Evolutionary conservation across 2,329 filamentous ascomycete genomes (phyloP), one percentile per base, ranked within the genome.

Genomic region (Diplodia scrobiculata): DNA sequence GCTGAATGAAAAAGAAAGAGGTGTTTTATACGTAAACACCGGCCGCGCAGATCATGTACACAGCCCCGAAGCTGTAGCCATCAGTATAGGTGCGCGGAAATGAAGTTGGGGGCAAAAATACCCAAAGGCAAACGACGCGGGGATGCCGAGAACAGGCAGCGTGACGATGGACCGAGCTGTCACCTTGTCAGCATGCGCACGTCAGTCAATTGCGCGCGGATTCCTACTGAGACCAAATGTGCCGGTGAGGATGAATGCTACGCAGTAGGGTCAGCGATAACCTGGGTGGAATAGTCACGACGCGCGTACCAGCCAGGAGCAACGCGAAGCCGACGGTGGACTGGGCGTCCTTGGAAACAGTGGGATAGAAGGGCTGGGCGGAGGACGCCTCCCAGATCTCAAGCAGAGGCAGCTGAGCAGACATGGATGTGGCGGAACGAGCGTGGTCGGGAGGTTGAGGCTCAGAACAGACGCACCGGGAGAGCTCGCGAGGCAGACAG

Each of bases 11-110:
- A 62, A 70, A 67, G 67, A 67, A 69, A 70, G 17, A 45, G 41
- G 32, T 70, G 72, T 38, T 63, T 80, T 87, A 99, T 79, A 99
- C 92, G 88, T 99, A 98, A 76, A 99, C 95, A 78, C 95, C 95
- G 77, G 95, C 95, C 68, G 93, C 95, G 81, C 95, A 99, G 81
- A 99, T 98, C 90, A 97, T 97, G 81, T 95, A 97, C 53, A 99
- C 92, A 60, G 94, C 89, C 72, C 95, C 95, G 79, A 97, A 91
- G 60, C 94, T 97, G 75, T n/a, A 11, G 21, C 21, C n/a, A 47
- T 71, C 36, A 71, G 67, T 51, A 41, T 55, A 50, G 27, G 64
- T 67, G 58, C 59, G 48, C 55, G 5, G 17, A 9, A n/a, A 38
- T 25, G 19, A 34, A 32, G 63, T 14, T 36, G 34, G 17, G 59